Evolutionary conservation across 805 yeast genomes (phyloP).

Genomic region (Dipodascus albidus): DNA sequence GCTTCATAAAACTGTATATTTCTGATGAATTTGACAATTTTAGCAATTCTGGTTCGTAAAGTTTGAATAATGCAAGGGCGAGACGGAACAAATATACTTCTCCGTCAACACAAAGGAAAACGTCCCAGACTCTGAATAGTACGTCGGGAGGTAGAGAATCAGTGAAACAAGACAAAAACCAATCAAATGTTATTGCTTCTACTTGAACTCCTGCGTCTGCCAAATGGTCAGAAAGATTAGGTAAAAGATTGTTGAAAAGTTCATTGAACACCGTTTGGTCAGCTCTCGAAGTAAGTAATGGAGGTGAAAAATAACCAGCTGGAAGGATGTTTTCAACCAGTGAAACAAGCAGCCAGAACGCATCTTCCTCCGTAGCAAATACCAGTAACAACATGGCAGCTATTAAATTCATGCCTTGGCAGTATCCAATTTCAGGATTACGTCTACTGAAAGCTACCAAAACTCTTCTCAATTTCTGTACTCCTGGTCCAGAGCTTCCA

Average conservation of each 20-base stretch:
- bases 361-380: constrained; percentile 36
- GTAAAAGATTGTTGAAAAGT: constrained; percentile 29
- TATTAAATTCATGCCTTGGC: constrained; percentile 53
- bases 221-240: constrained; percentile 31
- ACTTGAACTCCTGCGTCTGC: constrained; percentile 29
- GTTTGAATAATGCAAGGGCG: constrained; percentile 23
- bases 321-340: constrained; percentile 40
- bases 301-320: constrained; percentile 29
- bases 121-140: constrained; percentile 42
- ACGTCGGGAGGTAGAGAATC: constrained; percentile 40
- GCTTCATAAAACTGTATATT: constrained; percentile 23
- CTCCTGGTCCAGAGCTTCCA: constrained; percentile 44
- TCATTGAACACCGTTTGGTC: constrained; percentile 31
- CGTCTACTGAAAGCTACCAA: constrained; percentile 39
- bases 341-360: constrained; percentile 42
- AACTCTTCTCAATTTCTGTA: constrained; percentile 34
- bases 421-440: constrained; percentile 40
- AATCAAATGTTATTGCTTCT: constrained; percentile 40
- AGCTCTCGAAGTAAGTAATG: constrained; percentile 27
- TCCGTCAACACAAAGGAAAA: constrained; percentile 32
- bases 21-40: constrained; percentile 19
- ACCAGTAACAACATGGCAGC: constrained; percentile 39
- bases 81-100: constrained; percentile 26
- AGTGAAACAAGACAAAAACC: constrained; percentile 47
- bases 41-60: constrained; percentile 17